Evolutionary conservation across 208 protist species (phyloP).

Genomic region (Angomonas desouzai): DNA sequence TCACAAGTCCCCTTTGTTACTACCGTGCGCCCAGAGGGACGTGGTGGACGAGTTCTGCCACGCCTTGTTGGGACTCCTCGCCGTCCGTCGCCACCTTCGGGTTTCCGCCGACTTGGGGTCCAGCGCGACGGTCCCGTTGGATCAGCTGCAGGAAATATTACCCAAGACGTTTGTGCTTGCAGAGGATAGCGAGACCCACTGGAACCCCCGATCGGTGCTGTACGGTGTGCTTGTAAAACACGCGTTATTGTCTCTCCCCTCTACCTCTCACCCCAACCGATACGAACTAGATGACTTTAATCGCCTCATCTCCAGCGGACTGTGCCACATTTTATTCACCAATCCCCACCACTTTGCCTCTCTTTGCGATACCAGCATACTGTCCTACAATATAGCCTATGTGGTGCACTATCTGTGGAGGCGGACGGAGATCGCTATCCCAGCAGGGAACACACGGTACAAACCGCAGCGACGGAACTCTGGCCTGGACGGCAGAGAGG

Average conservation of each 20-base stretch:
- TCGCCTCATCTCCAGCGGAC: conserved; percentile 2
- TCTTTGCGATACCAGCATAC: conserved; percentile 3
- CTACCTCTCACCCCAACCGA: neutral
- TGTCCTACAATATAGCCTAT: neutral
- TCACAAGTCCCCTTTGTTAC: neutral
- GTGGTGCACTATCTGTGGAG: neutral
- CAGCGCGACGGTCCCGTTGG: neutral
- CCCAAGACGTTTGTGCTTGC: neutral
- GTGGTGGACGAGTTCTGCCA: conserved; percentile 5
- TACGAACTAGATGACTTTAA: conserved; percentile 5
- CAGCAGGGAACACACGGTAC: neutral
- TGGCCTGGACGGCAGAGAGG: neutral
- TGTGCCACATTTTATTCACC: neutral
- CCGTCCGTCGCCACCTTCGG: neutral
- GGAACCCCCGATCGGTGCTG: neutral
- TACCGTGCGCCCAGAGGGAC: neutral
- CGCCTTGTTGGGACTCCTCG: conserved; percentile 3
- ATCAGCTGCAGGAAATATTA: conserved; percentile 7
- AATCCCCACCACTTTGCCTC: neutral
- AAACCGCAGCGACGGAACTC: neutral
- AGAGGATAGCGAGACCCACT: neutral
- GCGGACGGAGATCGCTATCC: neutral
- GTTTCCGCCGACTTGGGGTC: neutral
- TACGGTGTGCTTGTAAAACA: neutral
- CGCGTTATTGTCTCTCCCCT: conserved; percentile 1